Percentiles rank a stretch among this genome's conserved stretches.
These are phyloP conservation scores for Pholiota adiposa DNA, from an alignment of 1,284 basidiomycete genomes.

Conservation along the genomic window DNA sequence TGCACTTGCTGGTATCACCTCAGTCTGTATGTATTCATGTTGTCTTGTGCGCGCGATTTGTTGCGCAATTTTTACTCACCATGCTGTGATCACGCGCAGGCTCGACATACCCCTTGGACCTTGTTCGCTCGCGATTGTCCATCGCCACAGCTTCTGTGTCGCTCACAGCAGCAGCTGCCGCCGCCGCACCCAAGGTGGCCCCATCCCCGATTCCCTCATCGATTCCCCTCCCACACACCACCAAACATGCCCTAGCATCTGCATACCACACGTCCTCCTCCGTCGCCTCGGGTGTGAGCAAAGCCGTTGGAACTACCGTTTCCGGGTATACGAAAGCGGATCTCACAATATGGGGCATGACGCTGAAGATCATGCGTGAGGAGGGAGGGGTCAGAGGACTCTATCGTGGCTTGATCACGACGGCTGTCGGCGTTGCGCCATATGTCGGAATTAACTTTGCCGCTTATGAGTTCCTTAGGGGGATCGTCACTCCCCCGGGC, in stretches of 20 bases:
- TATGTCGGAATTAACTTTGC: constrained; percentile 91
- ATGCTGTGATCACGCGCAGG: constrained; percentile 58
- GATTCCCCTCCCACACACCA: constrained; percentile 13
- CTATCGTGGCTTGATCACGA: constrained; percentile 88
- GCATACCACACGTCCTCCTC: constrained; percentile 58
- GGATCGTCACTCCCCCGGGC: constrained; percentile 77
- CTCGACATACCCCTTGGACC: constrained; percentile 92
- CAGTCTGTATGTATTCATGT: constrained; percentile 66
- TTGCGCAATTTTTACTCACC: constrained; percentile 8
- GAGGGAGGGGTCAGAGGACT: constrained; percentile 89
- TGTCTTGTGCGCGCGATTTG: constrained; percentile 5
- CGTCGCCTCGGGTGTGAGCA: constrained; percentile 19
- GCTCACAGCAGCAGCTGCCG: constrained; percentile 21
- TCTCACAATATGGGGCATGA: constrained; percentile 88
- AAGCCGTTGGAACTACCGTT: constrained; percentile 25
- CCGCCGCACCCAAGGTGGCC: constrained; percentile 23
- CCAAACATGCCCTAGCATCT: constrained; percentile 46
- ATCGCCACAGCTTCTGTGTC: constrained; percentile 80
- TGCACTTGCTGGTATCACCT: constrained; percentile 89
- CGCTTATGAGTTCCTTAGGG: constrained; percentile 75
- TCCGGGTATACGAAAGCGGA: constrained; percentile 51
- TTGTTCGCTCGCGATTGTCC: constrained; percentile 90
- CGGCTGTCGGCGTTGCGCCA: constrained; percentile 90
- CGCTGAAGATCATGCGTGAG: constrained; percentile 85
- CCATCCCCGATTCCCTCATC: constrained; percentile 21